Conservation (phyloP, 106 monocot genomes). For the Acorus gramineus region DNA sequence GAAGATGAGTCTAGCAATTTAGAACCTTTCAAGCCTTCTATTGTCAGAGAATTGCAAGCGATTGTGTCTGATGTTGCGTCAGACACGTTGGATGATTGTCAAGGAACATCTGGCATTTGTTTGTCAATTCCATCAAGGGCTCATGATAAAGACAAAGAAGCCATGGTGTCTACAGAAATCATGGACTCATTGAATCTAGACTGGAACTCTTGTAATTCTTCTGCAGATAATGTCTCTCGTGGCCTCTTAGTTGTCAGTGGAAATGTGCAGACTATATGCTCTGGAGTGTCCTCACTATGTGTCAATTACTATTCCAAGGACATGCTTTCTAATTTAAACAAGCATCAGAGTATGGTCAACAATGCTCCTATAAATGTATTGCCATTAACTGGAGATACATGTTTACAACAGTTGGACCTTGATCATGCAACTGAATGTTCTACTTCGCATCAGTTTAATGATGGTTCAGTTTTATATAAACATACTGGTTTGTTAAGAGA, state of each 20-base stretch:
- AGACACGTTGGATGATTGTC: background rate
- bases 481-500: constrained; percentile 8
- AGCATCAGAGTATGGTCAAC: constrained; percentile 7
- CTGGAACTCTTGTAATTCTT: background rate
- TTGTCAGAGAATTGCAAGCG: background rate
- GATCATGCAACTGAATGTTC: constrained; percentile 7
- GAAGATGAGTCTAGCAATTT: constrained; percentile 10
- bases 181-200: background rate
- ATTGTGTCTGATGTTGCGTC: constrained; percentile 5
- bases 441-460: background rate
- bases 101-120: background rate
- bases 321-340: background rate
- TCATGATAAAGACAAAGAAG: constrained; percentile 10
- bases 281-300: constrained; percentile 17
- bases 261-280: constrained; percentile 12
- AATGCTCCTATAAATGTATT: background rate
- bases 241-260: constrained; percentile 7
- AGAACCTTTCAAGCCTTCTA: constrained; percentile 16
- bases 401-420: background rate
- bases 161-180: background rate
- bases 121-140: constrained; percentile 2
- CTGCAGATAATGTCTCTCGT: background rate
- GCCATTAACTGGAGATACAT: constrained; percentile 6
- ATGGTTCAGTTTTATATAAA: background rate
- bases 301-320: constrained; percentile 6